phyloP scores from a whole-genome alignment of 176 grass and related monocot genomes.

The Panicum miliaceum region DNA sequence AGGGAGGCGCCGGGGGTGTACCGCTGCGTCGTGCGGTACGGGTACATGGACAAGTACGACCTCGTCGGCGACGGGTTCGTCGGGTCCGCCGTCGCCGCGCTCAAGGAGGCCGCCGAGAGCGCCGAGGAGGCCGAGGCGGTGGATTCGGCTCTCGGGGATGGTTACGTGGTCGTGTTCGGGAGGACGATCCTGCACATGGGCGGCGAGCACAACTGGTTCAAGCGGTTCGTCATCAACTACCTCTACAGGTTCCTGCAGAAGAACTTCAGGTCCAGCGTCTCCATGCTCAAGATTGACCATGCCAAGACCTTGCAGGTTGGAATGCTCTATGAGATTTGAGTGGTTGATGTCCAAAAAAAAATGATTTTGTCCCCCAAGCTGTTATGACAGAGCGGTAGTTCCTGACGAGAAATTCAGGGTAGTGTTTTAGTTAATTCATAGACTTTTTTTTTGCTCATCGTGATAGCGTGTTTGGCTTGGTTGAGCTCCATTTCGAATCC shows the following conservation, averaged over 20 bases:
- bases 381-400: background rate
- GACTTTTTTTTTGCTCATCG: background rate
- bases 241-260: conserved; percentile 61
- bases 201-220: conserved; percentile 1
- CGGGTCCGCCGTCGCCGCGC: conserved; percentile 22
- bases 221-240: conserved; percentile 30
- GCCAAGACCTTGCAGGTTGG: conserved; percentile 54
- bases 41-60: conserved; percentile 53
- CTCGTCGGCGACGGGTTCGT: conserved; percentile 46
- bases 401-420: background rate
- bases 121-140: conserved; percentile 33
- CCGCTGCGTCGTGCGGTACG: conserved; percentile 48
- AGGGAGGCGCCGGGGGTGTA: conserved; percentile 35
- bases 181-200: conserved; percentile 51
- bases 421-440: background rate
- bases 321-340: conserved; percentile 45
- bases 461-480: background rate
- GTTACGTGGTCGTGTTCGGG: conserved; percentile 41
- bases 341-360: background rate
- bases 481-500: background rate
- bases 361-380: no score
- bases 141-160: background rate
- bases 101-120: conserved; percentile 11
- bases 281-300: conserved; percentile 40
- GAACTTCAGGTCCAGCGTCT: conserved; percentile 52